Evolutionary conservation across 768 basidiomycete species (phyloP).

Genomic region (Suillus paluster): DNA sequence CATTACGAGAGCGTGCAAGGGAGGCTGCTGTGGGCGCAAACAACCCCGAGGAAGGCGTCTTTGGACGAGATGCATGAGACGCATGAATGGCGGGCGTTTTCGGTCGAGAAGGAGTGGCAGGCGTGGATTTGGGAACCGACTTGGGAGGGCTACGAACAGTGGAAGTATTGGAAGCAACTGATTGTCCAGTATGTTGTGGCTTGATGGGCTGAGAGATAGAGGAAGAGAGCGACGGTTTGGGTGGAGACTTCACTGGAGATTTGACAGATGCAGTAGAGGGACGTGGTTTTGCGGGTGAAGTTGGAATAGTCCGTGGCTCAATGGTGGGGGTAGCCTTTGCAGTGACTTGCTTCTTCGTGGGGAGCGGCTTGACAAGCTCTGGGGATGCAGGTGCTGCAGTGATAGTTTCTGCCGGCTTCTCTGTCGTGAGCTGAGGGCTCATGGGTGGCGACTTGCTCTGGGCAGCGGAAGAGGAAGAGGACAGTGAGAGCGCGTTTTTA

Average conservation of each 20-base stretch:
- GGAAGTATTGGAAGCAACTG: slow-evolving; percentile 37
- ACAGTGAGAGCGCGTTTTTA: slow-evolving; percentile 42
- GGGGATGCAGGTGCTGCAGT: slow-evolving; percentile 22
- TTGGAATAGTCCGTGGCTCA: slow-evolving; percentile 19
- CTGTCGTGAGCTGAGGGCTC: slow-evolving; percentile 36
- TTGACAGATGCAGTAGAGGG: slow-evolving; percentile 23
- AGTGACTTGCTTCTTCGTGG: slow-evolving; percentile 18
- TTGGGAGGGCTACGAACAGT: slow-evolving; percentile 29
- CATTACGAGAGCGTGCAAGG: slow-evolving; percentile 68
- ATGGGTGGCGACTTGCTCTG: slow-evolving; percentile 23
- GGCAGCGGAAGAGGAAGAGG: slow-evolving; percentile 34
- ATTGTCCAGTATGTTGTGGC: slow-evolving; percentile 48
- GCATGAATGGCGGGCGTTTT: slow-evolving; percentile 38
- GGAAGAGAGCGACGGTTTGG: slow-evolving; percentile 36
- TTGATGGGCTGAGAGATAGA: slow-evolving; percentile 42
- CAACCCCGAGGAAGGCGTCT: slow-evolving; percentile 68
- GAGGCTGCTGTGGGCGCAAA: slow-evolving; percentile 87
- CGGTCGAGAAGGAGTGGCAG: slow-evolving; percentile 38
- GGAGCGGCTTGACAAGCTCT: slow-evolving; percentile 25
- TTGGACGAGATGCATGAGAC: slow-evolving; percentile 43
- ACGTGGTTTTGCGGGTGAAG: slow-evolving; percentile 36
- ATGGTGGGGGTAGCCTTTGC: slow-evolving; percentile 29
- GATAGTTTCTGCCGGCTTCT: slow-evolving; percentile 26
- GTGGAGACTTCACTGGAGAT: slow-evolving; percentile 29
- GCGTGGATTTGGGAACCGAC: slow-evolving; percentile 31